These are phyloP conservation scores for Mortierella polycephala DNA, from an alignment of 371 early-diverging fungal genomes.

Conservation along the genomic window DNA sequence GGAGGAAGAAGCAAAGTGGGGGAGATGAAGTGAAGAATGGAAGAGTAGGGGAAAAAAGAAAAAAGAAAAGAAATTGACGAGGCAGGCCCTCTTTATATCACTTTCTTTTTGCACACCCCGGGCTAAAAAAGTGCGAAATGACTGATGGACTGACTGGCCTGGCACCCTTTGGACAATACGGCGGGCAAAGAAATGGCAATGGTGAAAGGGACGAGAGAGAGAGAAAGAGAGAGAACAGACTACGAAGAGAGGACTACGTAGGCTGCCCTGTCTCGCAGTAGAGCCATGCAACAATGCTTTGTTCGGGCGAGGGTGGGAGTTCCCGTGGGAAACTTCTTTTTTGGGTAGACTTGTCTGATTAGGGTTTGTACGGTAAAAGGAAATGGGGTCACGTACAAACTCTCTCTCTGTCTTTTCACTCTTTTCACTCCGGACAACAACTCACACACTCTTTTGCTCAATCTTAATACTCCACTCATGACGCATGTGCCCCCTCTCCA, in stretches of 20 bases:
- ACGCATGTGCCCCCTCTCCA: no score
- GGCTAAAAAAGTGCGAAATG: not conserved
- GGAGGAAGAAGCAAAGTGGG: not conserved
- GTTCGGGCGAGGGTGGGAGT: no score
- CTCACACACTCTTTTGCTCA: no score
- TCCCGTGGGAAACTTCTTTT: constrained; percentile 18
- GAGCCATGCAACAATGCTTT: not conserved
- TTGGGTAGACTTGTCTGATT: not conserved
- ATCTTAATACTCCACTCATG: no score
- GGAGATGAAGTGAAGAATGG: not conserved
- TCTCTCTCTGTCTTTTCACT: no score
- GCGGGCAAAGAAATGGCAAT: no score
- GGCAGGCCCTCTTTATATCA: constrained; percentile 2
- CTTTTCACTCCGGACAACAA: no score
- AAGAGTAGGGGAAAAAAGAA: constrained; percentile 3
- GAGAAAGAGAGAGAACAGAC: not conserved
- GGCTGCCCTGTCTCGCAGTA: not conserved
- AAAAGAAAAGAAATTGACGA: not conserved
- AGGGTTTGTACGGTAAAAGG: not conserved
- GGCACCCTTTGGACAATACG: no score
- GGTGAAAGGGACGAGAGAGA: no score
- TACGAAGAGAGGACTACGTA: not conserved
- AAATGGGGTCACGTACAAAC: not conserved
- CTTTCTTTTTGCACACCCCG: no score
- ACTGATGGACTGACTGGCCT: not conserved